A percentile compares a stretch with the other conserved stretches of the same genome.
phyloP scores from a whole-genome alignment of 2,329 filamentous ascomycete species.

The Xylariales sp. region DNA sequence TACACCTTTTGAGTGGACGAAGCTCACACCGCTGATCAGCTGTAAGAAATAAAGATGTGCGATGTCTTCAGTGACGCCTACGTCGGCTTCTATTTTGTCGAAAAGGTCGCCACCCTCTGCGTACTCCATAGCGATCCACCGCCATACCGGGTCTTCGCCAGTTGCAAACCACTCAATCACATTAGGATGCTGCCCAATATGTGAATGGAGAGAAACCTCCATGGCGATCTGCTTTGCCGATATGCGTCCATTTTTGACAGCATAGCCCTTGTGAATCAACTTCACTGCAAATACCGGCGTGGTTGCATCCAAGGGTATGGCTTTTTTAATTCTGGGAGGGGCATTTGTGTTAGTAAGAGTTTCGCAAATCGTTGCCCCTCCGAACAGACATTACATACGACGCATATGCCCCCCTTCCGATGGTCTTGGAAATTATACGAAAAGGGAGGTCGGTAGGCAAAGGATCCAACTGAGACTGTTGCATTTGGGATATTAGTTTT shows the following conservation, averaged over 20 bases:
- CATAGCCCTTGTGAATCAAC: conserved; percentile 97
- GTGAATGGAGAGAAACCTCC: conserved; percentile 86
- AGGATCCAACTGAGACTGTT: conserved; percentile 83
- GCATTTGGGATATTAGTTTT: conserved; percentile 47
- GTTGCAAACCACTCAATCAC: conserved; percentile 90
- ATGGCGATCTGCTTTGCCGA: conserved; percentile 85
- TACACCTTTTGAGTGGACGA: conserved; percentile 94
- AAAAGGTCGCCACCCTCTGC: conserved; percentile 95
- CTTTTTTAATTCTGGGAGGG: conserved; percentile 78
- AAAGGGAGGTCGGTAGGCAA: conserved; percentile 84
- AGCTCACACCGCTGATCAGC: conserved; percentile 83
- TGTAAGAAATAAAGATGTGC: conserved; percentile 96
- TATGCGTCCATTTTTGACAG: conserved; percentile 81
- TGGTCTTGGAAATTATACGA: conserved; percentile 91
- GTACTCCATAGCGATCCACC: conserved; percentile 98
- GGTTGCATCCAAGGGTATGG: conserved; percentile 64
- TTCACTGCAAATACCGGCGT: conserved; percentile 92
- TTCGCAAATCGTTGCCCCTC: no score
- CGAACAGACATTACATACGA: conserved; percentile 70
- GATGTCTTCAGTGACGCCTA: conserved; percentile 89
- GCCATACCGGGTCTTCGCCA: conserved; percentile 81
- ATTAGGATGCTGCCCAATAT: conserved; percentile 85
- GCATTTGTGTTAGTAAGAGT: conserved; percentile 12
- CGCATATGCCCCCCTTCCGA: conserved; percentile 94
- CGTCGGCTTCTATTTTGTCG: conserved; percentile 98